A percentile compares a stretch with the other conserved stretches of the same genome.
Evolutionary conservation across 192 early-diverging fungal genomes (phyloP).

Genomic region (Anaeromyces robustus): DNA sequence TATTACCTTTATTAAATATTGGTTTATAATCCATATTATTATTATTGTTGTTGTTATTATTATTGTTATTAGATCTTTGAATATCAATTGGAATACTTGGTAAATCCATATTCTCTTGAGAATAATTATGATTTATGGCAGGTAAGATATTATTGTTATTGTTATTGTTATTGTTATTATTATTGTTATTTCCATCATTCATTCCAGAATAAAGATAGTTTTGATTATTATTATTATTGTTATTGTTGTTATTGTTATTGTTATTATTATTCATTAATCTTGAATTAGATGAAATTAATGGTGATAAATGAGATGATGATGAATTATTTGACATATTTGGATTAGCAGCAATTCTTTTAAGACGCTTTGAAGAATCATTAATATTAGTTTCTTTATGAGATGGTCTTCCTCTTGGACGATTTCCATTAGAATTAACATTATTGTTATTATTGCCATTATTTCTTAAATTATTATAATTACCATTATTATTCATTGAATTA

Average conservation of each 20-base stretch:
- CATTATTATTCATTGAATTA: neutral
- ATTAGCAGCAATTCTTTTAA: neutral
- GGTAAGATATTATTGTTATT: neutral
- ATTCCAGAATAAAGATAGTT: neutral
- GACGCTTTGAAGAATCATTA: neutral
- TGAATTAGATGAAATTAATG: too few relatives aligned
- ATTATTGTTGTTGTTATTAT: too few relatives aligned
- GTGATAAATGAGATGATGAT: neutral
- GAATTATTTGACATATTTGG: neutral
- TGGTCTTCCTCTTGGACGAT: neutral
- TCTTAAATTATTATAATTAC: neutral
- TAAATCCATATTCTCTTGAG: neutral
- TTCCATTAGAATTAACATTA: neutral
- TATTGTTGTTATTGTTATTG: too few relatives aligned
- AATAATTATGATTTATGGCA: neutral
- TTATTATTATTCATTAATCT: neutral
- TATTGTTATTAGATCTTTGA: too few relatives aligned
- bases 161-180: neutral
- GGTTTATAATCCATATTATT: neutral
- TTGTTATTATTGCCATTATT: neutral
- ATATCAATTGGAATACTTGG: neutral
- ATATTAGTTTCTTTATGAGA: neutral
- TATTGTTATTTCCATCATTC: too few relatives aligned
- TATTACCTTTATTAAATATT: neutral
- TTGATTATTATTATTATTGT: neutral